Evolutionary conservation across 169 alveolate genomes (phyloP), one percentile per base, ranked within the genome.

Genomic region (Plasmodium coatneyi): DNA sequence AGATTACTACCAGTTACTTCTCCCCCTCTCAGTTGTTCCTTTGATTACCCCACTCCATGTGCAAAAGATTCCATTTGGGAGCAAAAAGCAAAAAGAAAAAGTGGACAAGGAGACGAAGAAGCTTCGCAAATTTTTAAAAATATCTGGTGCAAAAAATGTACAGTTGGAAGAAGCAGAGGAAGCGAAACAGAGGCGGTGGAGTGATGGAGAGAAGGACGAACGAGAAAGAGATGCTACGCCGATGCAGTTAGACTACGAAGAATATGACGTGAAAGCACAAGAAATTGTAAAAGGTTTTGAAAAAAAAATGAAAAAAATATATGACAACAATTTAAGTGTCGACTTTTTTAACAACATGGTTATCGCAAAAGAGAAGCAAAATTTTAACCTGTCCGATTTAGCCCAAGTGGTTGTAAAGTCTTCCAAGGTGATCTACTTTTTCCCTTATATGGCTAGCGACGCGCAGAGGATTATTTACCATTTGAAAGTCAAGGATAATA

Each of bases 361-460:
- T 70, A 46, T 89, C 22, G n/a, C 7, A 32, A 89, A 89, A 80
- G 94, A 72, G 30, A 89, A 89, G 43, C 71, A 89, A 34, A 80
- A 79, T 28, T 79, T 41, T n/a, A 78, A 80, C 34, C 39, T 89
- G 5, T 89, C 83, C 2, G 94, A 89, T 43, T 10, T 89, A 41
- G 89, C 94, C 14, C 91, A 89, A 66, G 94, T 89, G 10, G 94
- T 89, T 66, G 49, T 89, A 12, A 89, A 89, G 54, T 89, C 94
- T 80, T 16, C 82, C 16, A 89, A 60, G 14, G 43, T 71, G 22
- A 80, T 89, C 7, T 80, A 41, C 41, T 80, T 89, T 28, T 80
- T 41, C 82, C 94, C 94, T 36, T 89, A 89, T 52, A 46, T 80
- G 25, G 66, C 22, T 71, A 72, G 83, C 52, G 94, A 89, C 41